A percentile compares a stretch with the other conserved stretches of the same genome.
phyloP scores from a whole-genome alignment of 495 filamentous ascomycete species.

The Podospora pseudoanserina region DNA sequence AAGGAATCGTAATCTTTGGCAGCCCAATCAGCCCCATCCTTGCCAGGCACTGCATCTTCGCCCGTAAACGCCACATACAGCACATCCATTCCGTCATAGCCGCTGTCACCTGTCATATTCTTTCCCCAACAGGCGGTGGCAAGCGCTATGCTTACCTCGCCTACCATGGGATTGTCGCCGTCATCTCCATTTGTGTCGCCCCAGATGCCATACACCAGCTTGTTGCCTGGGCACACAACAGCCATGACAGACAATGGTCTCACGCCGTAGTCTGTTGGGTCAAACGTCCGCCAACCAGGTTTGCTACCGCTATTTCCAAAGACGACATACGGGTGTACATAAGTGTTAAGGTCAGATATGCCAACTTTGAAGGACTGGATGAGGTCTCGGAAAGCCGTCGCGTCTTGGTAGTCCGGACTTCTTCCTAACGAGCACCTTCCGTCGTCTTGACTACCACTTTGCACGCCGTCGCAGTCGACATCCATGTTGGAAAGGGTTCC shows the following conservation, averaged over 20 bases:
- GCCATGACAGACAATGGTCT: slow-evolving; percentile 60
- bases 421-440: slow-evolving; percentile 40
- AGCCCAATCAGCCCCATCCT: slow-evolving; percentile 47
- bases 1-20: slow-evolving; percentile 42
- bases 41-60: slow-evolving; percentile 45
- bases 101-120: slow-evolving; percentile 46
- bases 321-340: slow-evolving; percentile 63
- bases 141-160: slow-evolving; percentile 57
- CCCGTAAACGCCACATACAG: slow-evolving; percentile 56
- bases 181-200: slow-evolving; percentile 61
- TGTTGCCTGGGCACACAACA: slow-evolving; percentile 55
- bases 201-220: slow-evolving; percentile 64
- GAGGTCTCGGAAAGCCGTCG: slow-evolving; percentile 52
- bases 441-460: slow-evolving; percentile 43
- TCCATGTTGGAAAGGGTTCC: slow-evolving; percentile 54
- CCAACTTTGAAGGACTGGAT: slow-evolving; percentile 39
- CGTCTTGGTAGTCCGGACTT: slow-evolving; percentile 48
- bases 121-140: slow-evolving; percentile 53
- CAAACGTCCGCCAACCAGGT: slow-evolving; percentile 39
- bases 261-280: slow-evolving; percentile 51
- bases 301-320: slow-evolving; percentile 54
- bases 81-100: slow-evolving; percentile 48
- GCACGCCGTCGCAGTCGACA: slow-evolving; percentile 63
- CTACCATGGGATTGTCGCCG: slow-evolving; percentile 42
- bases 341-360: slow-evolving; percentile 56